Evolutionary conservation across 2,329 filamentous ascomycete species (phyloP).

Genomic region (Graphiopsis chlorocephala): DNA sequence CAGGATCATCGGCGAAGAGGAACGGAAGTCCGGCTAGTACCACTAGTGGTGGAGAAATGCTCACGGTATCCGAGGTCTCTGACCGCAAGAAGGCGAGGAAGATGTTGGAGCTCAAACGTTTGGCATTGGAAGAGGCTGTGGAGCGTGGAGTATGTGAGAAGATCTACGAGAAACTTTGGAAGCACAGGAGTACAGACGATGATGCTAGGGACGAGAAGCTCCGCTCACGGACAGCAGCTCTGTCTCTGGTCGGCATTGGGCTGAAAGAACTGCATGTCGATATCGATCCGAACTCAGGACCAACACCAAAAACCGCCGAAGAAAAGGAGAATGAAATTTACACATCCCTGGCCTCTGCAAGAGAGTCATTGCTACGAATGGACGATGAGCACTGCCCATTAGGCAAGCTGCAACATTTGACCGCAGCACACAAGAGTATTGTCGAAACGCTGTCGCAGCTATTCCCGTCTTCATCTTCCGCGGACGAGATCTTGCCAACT

Average conservation of each 20-base stretch:
- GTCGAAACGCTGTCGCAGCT: constrained; percentile 75
- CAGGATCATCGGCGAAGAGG: constrained; percentile 37
- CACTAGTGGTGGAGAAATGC: constrained; percentile 62
- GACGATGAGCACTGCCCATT: constrained; percentile 81
- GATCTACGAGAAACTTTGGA: constrained; percentile 79
- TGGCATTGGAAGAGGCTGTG: constrained; percentile 82
- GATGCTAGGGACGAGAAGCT: constrained; percentile 93
- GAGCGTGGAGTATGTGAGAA: constrained; percentile 62
- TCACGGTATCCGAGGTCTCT: constrained; percentile 80
- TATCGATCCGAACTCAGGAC: constrained; percentile 56
- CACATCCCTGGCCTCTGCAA: constrained; percentile 67
- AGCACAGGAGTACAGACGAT: constrained; percentile 86
- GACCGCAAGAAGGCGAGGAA: constrained; percentile 75
- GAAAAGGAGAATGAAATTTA: constrained; percentile 64
- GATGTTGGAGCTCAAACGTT: constrained; percentile 72
- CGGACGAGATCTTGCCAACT: constrained; percentile 95
- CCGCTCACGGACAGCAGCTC: constrained; percentile 85
- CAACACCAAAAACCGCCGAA: constrained; percentile 55
- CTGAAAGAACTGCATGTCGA: constrained; percentile 80
- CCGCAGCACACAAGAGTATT: constrained; percentile 86
- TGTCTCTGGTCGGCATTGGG: constrained; percentile 88
- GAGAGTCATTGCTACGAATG: constrained; percentile 71
- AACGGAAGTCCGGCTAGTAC: constrained; percentile 39
- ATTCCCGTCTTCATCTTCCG: constrained; percentile 74
- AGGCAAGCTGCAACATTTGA: constrained; percentile 86